Conservation (phyloP, 345 rosid species). For the Trapa bicornis region DNA sequence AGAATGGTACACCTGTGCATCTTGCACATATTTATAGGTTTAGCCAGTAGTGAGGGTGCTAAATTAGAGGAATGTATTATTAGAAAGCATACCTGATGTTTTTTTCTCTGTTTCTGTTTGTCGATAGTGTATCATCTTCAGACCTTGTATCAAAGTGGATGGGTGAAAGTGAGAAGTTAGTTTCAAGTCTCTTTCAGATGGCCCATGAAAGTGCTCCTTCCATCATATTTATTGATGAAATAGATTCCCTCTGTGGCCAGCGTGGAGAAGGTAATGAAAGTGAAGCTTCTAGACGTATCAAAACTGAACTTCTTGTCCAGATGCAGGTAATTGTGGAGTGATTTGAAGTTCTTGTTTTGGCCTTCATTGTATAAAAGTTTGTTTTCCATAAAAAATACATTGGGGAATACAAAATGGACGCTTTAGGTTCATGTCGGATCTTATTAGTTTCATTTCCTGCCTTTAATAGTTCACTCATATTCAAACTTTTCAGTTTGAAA, state of each 20-base stretch:
- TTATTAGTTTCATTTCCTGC: not conserved
- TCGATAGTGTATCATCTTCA: slow-evolving; percentile 70
- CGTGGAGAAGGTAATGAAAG: slow-evolving; percentile 96
- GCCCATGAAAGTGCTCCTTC: slow-evolving; percentile 95
- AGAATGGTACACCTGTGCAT: not conserved
- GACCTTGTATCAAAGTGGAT: slow-evolving; percentile 97
- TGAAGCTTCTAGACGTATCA: slow-evolving; percentile 93
- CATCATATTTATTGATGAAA: slow-evolving; percentile 84
- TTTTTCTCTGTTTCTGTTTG: slow-evolving; percentile 9
- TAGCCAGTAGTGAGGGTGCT: not conserved
- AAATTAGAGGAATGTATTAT: not conserved
- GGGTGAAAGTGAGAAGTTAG: slow-evolving; percentile 98
- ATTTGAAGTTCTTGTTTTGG: not conserved
- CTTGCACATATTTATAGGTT: not conserved
- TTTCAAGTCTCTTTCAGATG: slow-evolving; percentile 85
- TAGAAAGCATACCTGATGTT: not conserved
- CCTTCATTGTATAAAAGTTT: not conserved
- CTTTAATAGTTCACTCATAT: no score
- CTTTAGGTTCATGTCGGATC: not conserved
- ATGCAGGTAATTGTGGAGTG: slow-evolving; percentile 58
- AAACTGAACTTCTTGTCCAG: slow-evolving; percentile 96
- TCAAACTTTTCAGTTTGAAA: not conserved
- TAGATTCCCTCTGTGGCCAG: slow-evolving; percentile 83
- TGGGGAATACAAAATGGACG: not conserved
- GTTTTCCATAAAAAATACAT: not conserved